Conservation (phyloP, 2,329 filamentous ascomycete species). For the Fusarium globosum region DNA sequence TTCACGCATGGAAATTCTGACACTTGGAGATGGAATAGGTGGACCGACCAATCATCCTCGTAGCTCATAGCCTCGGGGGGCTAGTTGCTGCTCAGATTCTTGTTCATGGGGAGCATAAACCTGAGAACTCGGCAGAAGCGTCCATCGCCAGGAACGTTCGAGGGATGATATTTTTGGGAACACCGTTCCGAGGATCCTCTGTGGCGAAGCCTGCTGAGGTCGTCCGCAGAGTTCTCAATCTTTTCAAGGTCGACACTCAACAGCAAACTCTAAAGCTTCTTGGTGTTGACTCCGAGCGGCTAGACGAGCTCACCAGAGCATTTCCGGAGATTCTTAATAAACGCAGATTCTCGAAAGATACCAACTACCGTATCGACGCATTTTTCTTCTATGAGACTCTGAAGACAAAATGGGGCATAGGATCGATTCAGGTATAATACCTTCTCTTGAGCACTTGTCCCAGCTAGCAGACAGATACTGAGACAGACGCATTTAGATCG, state of each 20-base stretch:
- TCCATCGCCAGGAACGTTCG: fast-evolving
- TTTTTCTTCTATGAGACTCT: not conserved
- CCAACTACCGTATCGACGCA: fast-evolving
- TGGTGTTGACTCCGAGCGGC: not conserved
- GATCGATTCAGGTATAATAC: not conserved
- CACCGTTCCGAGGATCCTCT: fast-evolving
- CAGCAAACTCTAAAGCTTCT: not conserved
- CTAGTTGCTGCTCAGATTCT: not conserved
- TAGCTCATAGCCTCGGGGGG: not conserved
- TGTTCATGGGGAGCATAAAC: not conserved
- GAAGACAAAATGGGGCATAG: fast-evolving
- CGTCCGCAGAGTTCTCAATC: fast-evolving
- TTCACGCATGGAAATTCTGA: fast-evolving
- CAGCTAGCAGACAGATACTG: fast-evolving
- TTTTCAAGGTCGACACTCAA: not conserved
- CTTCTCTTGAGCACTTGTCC: fast-evolving
- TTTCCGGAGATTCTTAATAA: not conserved
- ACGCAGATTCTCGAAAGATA: not conserved
- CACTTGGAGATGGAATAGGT: not conserved
- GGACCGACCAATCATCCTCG: fast-evolving
- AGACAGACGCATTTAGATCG: fast-evolving
- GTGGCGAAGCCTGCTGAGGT: fast-evolving
- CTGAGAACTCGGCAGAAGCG: fast-evolving
- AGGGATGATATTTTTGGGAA: not conserved
- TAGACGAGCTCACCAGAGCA: fast-evolving